Evolutionary conservation across 805 yeast genomes (phyloP).

Genomic region (Barnettozyma salicaria): DNA sequence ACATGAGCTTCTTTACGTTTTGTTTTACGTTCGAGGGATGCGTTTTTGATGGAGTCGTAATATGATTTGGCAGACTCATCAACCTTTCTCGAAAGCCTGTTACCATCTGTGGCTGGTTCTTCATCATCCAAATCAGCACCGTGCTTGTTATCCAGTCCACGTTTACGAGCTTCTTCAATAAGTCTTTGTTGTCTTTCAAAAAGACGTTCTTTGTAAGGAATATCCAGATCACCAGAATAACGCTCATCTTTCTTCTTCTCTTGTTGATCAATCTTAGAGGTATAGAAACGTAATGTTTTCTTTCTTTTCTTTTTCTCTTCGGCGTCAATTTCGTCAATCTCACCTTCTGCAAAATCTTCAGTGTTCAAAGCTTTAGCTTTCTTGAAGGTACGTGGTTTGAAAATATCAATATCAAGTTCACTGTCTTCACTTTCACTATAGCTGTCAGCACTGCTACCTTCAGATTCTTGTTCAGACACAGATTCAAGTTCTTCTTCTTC

Average conservation of each 20-base stretch:
- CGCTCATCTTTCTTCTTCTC: slow-evolving; percentile 53
- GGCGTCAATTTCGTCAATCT: slow-evolving; percentile 72
- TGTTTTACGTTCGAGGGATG: slow-evolving; percentile 43
- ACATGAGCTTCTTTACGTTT: slow-evolving; percentile 60
- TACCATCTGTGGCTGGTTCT: slow-evolving; percentile 39
- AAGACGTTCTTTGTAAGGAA: slow-evolving; percentile 86
- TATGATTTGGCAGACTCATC: slow-evolving; percentile 48
- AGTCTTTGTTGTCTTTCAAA: slow-evolving; percentile 87
- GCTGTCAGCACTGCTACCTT: slow-evolving; percentile 8
- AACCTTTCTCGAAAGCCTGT: no score
- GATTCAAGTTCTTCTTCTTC: slow-evolving; percentile 11
- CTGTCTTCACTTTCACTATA: slow-evolving; percentile 19
- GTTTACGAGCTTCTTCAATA: slow-evolving; percentile 78
- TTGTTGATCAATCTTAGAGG: slow-evolving; percentile 91
- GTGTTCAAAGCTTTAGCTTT: slow-evolving; percentile 25
- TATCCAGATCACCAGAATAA: slow-evolving; percentile 77
- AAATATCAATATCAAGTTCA: slow-evolving; percentile 45
- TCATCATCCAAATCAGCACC: slow-evolving; percentile 53
- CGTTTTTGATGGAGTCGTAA: slow-evolving; percentile 48
- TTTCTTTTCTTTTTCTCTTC: slow-evolving; percentile 81
- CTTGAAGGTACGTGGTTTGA: slow-evolving; percentile 47
- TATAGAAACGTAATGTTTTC: slow-evolving; percentile 86
- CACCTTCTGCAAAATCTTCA: slow-evolving; percentile 64
- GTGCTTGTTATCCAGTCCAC: slow-evolving; percentile 57
- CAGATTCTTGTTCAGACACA: slow-evolving; percentile 11